Base-by-base conservation (phyloP, 306 rosid species). In the Lithocarpus polystachyus region DNA sequence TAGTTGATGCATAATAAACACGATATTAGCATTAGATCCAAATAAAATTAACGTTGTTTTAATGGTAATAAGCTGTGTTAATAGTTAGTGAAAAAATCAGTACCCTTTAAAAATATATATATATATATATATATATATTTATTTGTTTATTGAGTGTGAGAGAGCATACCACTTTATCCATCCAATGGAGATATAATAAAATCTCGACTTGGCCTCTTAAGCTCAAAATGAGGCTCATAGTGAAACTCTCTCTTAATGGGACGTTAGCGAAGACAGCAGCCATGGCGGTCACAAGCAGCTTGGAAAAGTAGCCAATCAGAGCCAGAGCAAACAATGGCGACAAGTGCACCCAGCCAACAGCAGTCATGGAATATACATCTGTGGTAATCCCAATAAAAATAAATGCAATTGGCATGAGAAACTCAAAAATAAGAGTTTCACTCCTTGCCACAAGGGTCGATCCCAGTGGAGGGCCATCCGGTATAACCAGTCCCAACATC, bases 401-500 rank as follows among this genome's bases (percentile, higher is more conserved):
- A 76, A 76, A 94, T 2, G 94, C 33, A 83, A 90, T 80, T 2
- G 99, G 99, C 78, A 92, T 52, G 9, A 92, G 75, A 33, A 94
- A 3, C 0, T 94, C 90, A 9, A 18, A 37, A 23, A 86, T 61
- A 55, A 94, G 53, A 1, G 88, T 83, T 73, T 88, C 84, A 3
- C 74, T 37, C 67, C 72, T 88, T 8, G 87, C 83, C 4, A 88
- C 88, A 0, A 94, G 23, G 0, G 89, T 74, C 6, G 90, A 72
- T 2, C 97, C 97, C 31, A 94, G 79, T 1, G 90, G 88, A 17
- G 97, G 98, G 10, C 97, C 97, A 59, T 90, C 93, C 0, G 97
- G 97, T 9, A 92, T 83, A 0, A 19, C 82, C 4, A 92, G 13
- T 14, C 97, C 98, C 65, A 94, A n/a, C 92, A 91, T 84, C 9